These are phyloP conservation scores for Colletotrichum spinosum DNA, from an alignment of 2,329 filamentous ascomycete species.

Conservation along the genomic window DNA sequence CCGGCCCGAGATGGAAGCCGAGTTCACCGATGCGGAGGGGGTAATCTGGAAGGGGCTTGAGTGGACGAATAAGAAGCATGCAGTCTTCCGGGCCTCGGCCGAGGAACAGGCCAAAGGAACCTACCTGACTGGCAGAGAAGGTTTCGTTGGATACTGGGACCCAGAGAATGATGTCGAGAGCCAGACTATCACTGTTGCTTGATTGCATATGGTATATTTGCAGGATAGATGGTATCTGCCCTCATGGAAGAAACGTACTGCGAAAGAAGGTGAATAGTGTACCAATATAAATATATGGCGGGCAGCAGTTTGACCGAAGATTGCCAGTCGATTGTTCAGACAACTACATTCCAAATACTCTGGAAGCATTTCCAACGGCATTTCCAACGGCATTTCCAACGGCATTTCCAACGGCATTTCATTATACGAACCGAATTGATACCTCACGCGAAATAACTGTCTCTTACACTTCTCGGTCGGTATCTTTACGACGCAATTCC, in stretches of 20 bases:
- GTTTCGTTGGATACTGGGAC: slow-evolving; percentile 22
- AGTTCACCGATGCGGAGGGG: slow-evolving; percentile 37
- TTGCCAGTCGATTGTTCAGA: too few species aligned
- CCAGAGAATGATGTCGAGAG: slow-evolving; percentile 17
- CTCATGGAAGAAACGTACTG: too few species aligned
- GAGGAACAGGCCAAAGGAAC: slow-evolving; percentile 19
- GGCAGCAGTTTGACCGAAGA: neutral
- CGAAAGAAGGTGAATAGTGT: too few species aligned
- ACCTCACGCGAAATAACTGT: too few species aligned
- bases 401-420: too few species aligned
- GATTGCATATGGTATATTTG: neutral
- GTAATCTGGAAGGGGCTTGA: slow-evolving; percentile 37
- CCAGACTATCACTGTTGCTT: slow-evolving; percentile 10
- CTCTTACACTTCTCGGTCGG: too few species aligned
- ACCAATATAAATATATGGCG: neutral
- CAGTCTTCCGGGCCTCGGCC: slow-evolving; percentile 33
- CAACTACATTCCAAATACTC: too few species aligned
- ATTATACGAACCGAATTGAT: too few species aligned
- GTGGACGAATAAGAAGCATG: slow-evolving; percentile 41
- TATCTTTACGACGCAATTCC: too few species aligned
- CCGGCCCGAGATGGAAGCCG: slow-evolving; percentile 39
- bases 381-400: too few species aligned
- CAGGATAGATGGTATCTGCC: too few species aligned
- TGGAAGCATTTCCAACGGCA: too few species aligned
- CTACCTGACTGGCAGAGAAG: slow-evolving; percentile 22